A percentile compares a stretch with the other conserved stretches of the same genome.
Conservation (phyloP, 805 yeast species). For the Kazachstania africana region DNA sequence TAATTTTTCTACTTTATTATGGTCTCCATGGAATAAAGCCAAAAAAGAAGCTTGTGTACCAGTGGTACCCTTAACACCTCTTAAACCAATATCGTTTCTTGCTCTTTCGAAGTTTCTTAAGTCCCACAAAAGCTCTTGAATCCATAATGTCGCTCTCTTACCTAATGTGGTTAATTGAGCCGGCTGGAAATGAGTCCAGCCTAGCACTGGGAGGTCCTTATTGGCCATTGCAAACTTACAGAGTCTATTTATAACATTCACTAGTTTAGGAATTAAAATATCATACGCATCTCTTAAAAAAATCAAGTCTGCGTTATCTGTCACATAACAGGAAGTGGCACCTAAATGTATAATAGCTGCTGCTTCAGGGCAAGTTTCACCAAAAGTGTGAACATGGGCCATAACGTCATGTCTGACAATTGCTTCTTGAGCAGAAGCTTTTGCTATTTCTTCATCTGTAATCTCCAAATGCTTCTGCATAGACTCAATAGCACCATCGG, state of each 20-base stretch:
- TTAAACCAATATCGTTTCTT: conserved; percentile 86
- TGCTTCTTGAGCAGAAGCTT: conserved; percentile 87
- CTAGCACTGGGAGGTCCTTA: conserved; percentile 93
- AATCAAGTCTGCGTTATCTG: conserved; percentile 96
- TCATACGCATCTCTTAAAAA: conserved; percentile 95
- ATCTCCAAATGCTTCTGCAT: conserved; percentile 67
- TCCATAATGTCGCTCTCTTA: conserved; percentile 94
- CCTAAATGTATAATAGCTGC: conserved; percentile 97
- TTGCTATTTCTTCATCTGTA: conserved; percentile 86
- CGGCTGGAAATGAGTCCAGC: conserved; percentile 99
- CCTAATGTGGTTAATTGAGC: conserved; percentile 98
- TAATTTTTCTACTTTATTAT: conserved; percentile 86
- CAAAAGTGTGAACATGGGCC: conserved; percentile 97
- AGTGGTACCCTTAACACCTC: conserved; percentile 98
- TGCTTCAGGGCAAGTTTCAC: conserved; percentile 86
- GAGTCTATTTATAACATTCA: conserved; percentile 87
- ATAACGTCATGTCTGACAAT: conserved; percentile 97
- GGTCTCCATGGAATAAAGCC: conserved; percentile 91
- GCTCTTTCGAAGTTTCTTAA: conserved; percentile 92
- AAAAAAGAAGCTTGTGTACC: conserved; percentile 98
- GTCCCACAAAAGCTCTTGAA: conserved; percentile 97
- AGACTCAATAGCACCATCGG: conserved; percentile 85
- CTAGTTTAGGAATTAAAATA: conserved; percentile 83
- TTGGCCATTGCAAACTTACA: conserved; percentile 78
- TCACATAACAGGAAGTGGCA: conserved; percentile 95